Percentiles rank a stretch among this genome's conserved stretches.
Conservation (phyloP, 257 asterid genomes). For the Verbascum thapsus region DNA sequence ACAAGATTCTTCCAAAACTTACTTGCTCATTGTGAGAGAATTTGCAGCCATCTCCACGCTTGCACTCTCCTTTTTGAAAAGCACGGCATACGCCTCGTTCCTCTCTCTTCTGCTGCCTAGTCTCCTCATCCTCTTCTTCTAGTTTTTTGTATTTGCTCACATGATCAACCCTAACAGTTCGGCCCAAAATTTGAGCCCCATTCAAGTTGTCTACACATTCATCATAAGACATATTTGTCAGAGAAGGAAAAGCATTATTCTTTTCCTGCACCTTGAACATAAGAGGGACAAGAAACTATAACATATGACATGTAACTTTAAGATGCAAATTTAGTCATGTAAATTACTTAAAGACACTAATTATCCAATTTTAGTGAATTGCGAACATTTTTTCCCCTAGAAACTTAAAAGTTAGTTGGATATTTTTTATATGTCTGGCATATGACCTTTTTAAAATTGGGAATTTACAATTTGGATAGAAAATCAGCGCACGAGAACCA, state of each 20-base stretch:
- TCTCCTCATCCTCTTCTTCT: slow-evolving; percentile 97
- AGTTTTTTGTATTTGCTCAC: slow-evolving; percentile 72
- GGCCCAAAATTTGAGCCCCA: slow-evolving; percentile 84
- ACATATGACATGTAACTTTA: too few species aligned
- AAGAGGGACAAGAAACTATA: too few species aligned
- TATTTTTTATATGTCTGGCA: too few species aligned
- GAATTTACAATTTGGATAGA: too few species aligned
- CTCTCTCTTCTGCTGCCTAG: slow-evolving; percentile 81
- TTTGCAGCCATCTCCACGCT: slow-evolving; percentile 83
- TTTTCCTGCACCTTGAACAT: neutral
- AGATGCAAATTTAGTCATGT: too few species aligned
- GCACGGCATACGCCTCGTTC: slow-evolving; percentile 96
- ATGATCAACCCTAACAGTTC: slow-evolving; percentile 85
- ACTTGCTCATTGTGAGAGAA: slow-evolving; percentile 94
- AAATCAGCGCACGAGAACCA: too few species aligned
- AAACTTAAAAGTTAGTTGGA: too few species aligned
- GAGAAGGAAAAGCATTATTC: neutral
- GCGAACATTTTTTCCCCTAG: too few species aligned
- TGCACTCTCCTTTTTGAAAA: slow-evolving; percentile 86
- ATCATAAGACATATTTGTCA: slow-evolving; percentile 11
- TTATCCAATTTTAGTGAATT: too few species aligned
- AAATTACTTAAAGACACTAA: too few species aligned
- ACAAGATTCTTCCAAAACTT: slow-evolving; percentile 19
- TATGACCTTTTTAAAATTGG: too few species aligned
- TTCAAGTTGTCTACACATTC: slow-evolving; percentile 69